These are phyloP conservation scores for Aureobasidium mangrovei DNA, from an alignment of 2,329 filamentous ascomycete genomes.

Conservation along the genomic window DNA sequence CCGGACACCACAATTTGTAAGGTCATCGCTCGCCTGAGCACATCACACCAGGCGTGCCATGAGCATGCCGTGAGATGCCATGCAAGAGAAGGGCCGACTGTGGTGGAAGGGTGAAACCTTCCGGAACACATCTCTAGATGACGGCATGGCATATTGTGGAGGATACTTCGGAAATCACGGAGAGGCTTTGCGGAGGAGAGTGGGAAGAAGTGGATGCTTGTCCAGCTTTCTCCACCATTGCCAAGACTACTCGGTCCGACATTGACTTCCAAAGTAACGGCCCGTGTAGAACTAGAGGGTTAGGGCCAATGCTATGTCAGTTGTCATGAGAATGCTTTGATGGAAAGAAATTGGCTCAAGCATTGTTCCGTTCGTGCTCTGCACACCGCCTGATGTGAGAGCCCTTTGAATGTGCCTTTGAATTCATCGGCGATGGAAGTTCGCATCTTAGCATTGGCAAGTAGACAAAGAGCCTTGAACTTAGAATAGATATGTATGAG, in stretches of 20 bases:
- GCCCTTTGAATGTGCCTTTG: neutral
- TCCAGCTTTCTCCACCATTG: neutral
- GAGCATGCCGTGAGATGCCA: constrained; percentile 2
- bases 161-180: neutral
- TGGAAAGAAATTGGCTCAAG: too few relatives aligned
- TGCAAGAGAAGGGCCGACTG: constrained; percentile 10
- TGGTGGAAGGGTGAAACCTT: neutral
- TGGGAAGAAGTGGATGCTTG: neutral
- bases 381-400: neutral
- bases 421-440: neutral
- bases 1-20: too few relatives aligned
- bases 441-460: neutral
- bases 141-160: neutral
- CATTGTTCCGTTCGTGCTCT: too few relatives aligned
- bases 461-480: too few relatives aligned
- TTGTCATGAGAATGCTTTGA: too few relatives aligned
- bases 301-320: neutral
- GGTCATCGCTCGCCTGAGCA: too few relatives aligned
- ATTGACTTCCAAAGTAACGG: neutral
- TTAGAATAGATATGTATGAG: neutral
- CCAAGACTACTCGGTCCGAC: neutral
- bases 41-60: neutral
- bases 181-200: neutral
- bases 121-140: neutral
- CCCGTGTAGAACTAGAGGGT: neutral